Conservation (phyloP, 2,329 filamentous ascomycete genomes). For the Chaetoscypha palmicola region DNA sequence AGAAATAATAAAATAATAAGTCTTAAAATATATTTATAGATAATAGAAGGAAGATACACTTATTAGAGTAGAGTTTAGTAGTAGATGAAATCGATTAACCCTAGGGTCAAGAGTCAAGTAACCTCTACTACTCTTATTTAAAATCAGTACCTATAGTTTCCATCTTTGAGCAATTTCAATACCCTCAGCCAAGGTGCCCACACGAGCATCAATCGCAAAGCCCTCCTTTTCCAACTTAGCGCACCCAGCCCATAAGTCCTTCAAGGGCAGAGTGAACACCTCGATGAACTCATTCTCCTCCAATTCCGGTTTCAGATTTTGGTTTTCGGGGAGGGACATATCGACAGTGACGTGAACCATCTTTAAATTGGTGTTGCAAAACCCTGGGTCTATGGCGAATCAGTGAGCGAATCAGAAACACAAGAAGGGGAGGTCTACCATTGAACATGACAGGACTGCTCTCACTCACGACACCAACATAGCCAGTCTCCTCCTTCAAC, state of each 20-base stretch:
- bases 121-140: neutral
- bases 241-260: conserved; percentile 39
- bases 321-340: conserved; percentile 38
- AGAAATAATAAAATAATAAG: too few species aligned
- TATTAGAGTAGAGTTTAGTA: neutral
- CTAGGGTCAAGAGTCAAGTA: neutral
- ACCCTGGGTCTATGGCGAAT: conserved; percentile 44
- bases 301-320: conserved; percentile 39
- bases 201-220: conserved; percentile 35
- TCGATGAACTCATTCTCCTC: conserved; percentile 49
- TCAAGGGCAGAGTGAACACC: conserved; percentile 41
- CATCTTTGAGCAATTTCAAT: conserved; percentile 33
- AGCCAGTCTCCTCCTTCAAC: conserved; percentile 61
- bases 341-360: conserved; percentile 45
- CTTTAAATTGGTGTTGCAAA: conserved; percentile 59
- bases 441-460: conserved; percentile 62
- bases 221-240: conserved; percentile 37
- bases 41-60: too few species aligned
- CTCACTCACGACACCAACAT: conserved; percentile 47
- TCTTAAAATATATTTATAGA: too few species aligned
- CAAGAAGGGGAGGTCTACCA: conserved; percentile 32
- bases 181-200: conserved; percentile 35
- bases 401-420: neutral
- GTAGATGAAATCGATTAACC: neutral
- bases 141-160: conserved; percentile 22